Evolutionary conservation across 345 rosid genomes (phyloP).

Genomic region (Heritiera fomes): DNA sequence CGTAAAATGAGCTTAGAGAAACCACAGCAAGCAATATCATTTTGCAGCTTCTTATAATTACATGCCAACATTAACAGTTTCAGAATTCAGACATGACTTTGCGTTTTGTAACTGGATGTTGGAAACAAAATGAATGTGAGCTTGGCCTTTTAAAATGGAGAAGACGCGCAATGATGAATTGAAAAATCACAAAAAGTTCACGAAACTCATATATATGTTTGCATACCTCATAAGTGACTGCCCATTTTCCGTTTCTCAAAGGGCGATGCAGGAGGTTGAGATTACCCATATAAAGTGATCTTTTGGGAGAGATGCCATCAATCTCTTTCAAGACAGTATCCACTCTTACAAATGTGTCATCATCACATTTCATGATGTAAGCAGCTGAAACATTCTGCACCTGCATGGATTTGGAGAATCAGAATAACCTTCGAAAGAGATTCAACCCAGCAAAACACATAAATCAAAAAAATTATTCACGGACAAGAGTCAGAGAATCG

Average conservation of each 20-base stretch:
- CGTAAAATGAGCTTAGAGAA: not conserved
- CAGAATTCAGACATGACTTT: not conserved
- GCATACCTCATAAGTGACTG: conserved; percentile 86
- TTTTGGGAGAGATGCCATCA: conserved; percentile 51
- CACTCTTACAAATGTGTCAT: conserved; percentile 86
- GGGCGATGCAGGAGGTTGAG: conserved; percentile 96
- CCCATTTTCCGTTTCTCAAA: conserved; percentile 91
- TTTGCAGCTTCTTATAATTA: conserved; percentile 1
- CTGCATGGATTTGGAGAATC: conserved; percentile 39
- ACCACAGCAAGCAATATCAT: not conserved
- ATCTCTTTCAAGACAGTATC: conserved; percentile 82
- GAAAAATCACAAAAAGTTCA: not conserved
- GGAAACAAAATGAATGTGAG: conserved; percentile 12
- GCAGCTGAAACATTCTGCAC: conserved; percentile 80
- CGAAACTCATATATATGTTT: not conserved
- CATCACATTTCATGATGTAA: conserved; percentile 93
- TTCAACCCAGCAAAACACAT: not conserved
- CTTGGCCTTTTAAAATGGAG: not conserved
- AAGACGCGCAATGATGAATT: not conserved
- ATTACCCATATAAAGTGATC: conserved; percentile 92
- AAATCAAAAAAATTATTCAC: not conserved
- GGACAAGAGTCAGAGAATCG: not conserved
- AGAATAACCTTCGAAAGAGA: not conserved
- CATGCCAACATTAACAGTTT: not conserved
- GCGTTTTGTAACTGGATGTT: not conserved